Evolutionary conservation across 345 rosid species (phyloP).

Genomic region (Lepidium didymum): DNA sequence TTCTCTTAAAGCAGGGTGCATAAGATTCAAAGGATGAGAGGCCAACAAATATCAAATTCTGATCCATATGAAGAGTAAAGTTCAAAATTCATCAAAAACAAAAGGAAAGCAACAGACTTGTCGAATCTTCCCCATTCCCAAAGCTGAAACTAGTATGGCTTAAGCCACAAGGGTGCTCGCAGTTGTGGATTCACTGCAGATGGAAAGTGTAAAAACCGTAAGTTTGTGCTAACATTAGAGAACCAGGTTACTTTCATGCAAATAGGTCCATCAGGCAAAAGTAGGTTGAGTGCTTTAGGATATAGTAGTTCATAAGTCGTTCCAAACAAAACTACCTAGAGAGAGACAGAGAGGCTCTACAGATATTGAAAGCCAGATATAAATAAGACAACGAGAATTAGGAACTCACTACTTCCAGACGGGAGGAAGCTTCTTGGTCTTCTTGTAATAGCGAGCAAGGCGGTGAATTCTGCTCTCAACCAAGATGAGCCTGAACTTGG

Average conservation of each 20-base stretch:
- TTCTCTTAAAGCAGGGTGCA: background rate
- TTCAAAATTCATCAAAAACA: background rate
- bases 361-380: background rate
- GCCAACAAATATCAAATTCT: background rate
- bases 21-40: background rate
- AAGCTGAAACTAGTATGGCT: background rate
- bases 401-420: conserved; percentile 64
- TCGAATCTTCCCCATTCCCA: background rate
- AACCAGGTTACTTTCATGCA: background rate
- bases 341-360: background rate
- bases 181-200: conserved; percentile 59
- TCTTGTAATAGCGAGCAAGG: conserved; percentile 72
- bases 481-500: conserved; percentile 61
- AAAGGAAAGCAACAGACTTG: background rate
- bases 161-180: conserved; percentile 66
- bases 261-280: background rate
- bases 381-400: background rate
- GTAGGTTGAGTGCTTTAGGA: background rate
- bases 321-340: background rate
- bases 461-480: conserved; percentile 77
- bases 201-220: background rate
- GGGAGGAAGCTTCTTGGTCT: conserved; percentile 76
- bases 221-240: background rate
- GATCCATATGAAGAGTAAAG: background rate
- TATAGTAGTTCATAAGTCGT: background rate